A percentile compares a stretch with the other conserved stretches of the same genome.
Evolutionary conservation across 768 basidiomycete genomes (phyloP).

Genomic region (Serendipita sp.): DNA sequence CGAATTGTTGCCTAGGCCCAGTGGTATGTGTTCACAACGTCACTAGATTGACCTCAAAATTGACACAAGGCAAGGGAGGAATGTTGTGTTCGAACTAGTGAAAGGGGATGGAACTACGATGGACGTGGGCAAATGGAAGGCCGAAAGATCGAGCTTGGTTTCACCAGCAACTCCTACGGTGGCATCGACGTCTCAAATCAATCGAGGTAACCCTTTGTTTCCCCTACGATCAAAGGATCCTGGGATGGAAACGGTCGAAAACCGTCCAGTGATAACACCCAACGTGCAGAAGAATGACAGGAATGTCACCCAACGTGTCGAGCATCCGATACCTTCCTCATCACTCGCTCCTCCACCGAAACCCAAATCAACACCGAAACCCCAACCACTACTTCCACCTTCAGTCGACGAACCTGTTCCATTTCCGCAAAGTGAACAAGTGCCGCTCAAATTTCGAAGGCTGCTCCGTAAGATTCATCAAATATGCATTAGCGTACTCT

Average conservation of each 20-base stretch:
- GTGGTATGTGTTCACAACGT: background rate
- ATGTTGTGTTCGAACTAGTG: background rate
- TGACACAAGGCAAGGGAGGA: background rate
- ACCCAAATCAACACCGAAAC: background rate
- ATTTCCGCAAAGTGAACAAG: background rate
- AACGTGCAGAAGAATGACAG: too few relatives aligned
- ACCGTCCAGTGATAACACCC: too few relatives aligned
- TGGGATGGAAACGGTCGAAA: too few relatives aligned
- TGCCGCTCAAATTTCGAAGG: background rate
- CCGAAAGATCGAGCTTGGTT: background rate
- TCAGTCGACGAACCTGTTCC: background rate
- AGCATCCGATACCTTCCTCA: too few relatives aligned
- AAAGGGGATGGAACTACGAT: background rate
- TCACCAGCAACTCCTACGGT: too few relatives aligned
- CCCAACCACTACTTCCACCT: background rate
- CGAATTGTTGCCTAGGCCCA: background rate
- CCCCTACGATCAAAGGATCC: too few relatives aligned
- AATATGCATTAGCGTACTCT: background rate
- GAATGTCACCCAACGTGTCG: too few relatives aligned
- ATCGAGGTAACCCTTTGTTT: too few relatives aligned
- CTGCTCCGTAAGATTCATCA: background rate
- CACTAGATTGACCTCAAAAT: background rate
- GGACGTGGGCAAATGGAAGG: background rate
- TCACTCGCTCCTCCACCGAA: background rate
- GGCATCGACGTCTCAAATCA: too few relatives aligned